Percentiles rank a stretch among this genome's conserved stretches.
Conservation (phyloP, 768 basidiomycete species). For the Macrolepiota albuminosa region DNA sequence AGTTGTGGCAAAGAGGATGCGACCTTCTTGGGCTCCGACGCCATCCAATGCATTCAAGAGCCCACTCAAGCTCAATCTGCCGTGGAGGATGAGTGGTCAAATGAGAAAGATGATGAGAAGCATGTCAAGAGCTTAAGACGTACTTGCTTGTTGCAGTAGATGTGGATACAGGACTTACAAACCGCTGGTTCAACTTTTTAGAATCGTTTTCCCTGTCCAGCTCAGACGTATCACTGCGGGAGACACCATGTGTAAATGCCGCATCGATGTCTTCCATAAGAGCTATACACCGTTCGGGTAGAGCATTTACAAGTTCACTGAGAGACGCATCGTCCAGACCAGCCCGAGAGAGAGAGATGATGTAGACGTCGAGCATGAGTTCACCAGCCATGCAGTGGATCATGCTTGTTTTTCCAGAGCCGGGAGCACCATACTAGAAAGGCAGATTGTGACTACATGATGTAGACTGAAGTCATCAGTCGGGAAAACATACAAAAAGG, state of each 20-base stretch:
- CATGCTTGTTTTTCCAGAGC: conserved; percentile 67
- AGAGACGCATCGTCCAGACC: conserved; percentile 55
- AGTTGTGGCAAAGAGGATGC: conserved; percentile 69
- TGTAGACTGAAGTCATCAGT: not conserved
- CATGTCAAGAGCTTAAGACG: not conserved
- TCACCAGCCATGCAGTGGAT: conserved; percentile 70
- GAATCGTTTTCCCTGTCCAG: not conserved
- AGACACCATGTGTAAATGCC: conserved; percentile 39
- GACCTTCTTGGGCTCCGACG: conserved; percentile 63
- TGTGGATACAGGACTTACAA: conserved; percentile 5
- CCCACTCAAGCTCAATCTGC: conserved; percentile 55
- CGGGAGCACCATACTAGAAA: conserved; percentile 58
- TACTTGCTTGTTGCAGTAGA: conserved; percentile 14
- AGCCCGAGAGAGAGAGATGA: conserved; percentile 52
- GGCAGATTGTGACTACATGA: not conserved
- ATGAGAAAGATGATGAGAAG: not conserved
- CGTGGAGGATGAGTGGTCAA: not conserved
- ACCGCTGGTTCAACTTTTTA: not conserved
- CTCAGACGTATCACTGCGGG: conserved; percentile 13
- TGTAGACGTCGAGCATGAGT: conserved; percentile 60
- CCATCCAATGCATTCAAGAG: conserved; percentile 69
- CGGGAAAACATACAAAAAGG: conserved; percentile 31
- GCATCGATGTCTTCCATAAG: conserved; percentile 76
- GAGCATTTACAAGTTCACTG: conserved; percentile 42
- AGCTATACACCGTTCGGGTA: conserved; percentile 54